Evolutionary conservation across 179 eudicot species (phyloP).

Genomic region (Silene vulgaris): DNA sequence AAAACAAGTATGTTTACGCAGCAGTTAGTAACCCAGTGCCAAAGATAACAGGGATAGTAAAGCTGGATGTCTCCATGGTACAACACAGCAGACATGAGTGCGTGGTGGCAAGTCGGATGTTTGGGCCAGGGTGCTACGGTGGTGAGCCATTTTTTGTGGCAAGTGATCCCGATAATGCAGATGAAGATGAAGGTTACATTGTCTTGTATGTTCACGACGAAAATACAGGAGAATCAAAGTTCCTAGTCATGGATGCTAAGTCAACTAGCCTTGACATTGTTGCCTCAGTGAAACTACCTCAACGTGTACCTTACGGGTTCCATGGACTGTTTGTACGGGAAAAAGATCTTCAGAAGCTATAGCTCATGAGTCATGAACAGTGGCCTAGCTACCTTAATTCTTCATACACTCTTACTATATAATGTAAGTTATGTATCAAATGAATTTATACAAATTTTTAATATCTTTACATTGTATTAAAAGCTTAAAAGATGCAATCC

Average conservation of each 20-base stretch:
- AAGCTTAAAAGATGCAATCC: too few relatives aligned
- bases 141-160: constrained; percentile 35
- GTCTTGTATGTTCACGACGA: constrained; percentile 29
- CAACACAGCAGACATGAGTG: constrained; percentile 33
- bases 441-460: too few relatives aligned
- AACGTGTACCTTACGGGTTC: constrained; percentile 35
- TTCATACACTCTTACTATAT: too few relatives aligned
- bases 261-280: constrained; percentile 27
- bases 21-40: constrained; percentile 53
- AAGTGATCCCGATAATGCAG: constrained; percentile 17
- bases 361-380: neutral
- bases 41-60: constrained; percentile 51
- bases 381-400: too few relatives aligned
- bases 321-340: constrained; percentile 36
- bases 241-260: constrained; percentile 32
- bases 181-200: constrained; percentile 31
- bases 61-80: constrained; percentile 43
- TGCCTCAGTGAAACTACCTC: constrained; percentile 29
- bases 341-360: constrained; percentile 20
- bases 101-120: constrained; percentile 48
- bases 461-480: too few relatives aligned
- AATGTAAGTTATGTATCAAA: too few relatives aligned
- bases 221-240: constrained; percentile 23
- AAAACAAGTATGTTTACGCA: constrained; percentile 49
- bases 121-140: constrained; percentile 29